Evolutionary conservation across 2,329 filamentous ascomycete genomes (phyloP), one percentile per base, ranked within the genome.

Genomic region (Penicillium aurantiogriseum): DNA sequence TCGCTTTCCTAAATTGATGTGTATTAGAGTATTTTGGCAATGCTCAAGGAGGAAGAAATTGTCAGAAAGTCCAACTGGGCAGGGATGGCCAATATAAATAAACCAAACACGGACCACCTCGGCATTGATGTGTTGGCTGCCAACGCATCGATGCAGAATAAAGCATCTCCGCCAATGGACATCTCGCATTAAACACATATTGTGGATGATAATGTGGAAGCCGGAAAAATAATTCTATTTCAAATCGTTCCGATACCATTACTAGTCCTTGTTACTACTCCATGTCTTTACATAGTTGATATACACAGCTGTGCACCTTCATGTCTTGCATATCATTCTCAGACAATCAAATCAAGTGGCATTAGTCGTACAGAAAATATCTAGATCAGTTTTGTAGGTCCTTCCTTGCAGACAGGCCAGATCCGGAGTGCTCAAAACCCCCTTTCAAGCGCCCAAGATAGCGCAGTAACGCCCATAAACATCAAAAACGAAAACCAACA

Each of bases 121-220:
- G 19, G 52, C 38, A 64, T 15, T 58, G 62, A 64, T 67, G 64
- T 58, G 64, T 62, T 67, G 64, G 60, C 63, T 29, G 54, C 54
- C 54, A 56, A 47, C 54, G 36, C 54, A 56, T 56, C 35, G 43
- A 19, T 33, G 31, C 47, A 45, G 40, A 35, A 35, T 39, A 45
- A 43, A 49, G 19, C 25, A n/a, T 35, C 23, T 19, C 44, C 38
- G 23, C 53, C 53, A 55, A 44, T 55, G 5, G 36, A 25, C 29
- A 5, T 19, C 46, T 44, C 23, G n/a, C 23, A 44, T 44, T 23
- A 6, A 27, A 29, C 25, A 29, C n/a, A 23, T 44, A 2, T 21
- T 17, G 5, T 35, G 8, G 8, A 27, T 17, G 27, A 23, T n/a
- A 36, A 27, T 21, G 25, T 23, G 31, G 29, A 29, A 29, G 17